Evolutionary conservation across 2,329 filamentous ascomycete species (phyloP).

Genomic region (Xylariomycetidae sp.): DNA sequence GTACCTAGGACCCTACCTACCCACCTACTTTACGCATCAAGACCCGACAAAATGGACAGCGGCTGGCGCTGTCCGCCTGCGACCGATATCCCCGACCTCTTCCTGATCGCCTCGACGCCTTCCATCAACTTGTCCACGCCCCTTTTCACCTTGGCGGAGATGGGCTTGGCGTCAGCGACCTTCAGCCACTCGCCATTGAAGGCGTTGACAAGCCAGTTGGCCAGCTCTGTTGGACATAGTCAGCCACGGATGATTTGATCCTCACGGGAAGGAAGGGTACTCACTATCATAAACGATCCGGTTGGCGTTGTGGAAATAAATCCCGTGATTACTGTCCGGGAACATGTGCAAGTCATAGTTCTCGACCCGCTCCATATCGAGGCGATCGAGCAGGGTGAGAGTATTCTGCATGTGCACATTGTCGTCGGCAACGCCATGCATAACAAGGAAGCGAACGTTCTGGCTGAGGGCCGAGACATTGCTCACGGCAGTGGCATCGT

Average conservation of each 20-base stretch:
- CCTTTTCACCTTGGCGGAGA: conserved; percentile 15
- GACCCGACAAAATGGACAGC: background rate
- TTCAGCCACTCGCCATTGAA: conserved; percentile 95
- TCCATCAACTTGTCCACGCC: conserved; percentile 15
- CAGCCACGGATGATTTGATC: conserved; percentile 24
- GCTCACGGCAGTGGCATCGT: conserved; percentile 65
- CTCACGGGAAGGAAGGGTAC: conserved; percentile 30
- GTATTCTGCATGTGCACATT: conserved; percentile 98
- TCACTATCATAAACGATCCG: conserved; percentile 87
- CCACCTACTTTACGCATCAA: background rate
- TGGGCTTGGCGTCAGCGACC: conserved; percentile 43
- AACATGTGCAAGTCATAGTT: conserved; percentile 98
- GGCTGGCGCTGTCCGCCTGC: background rate
- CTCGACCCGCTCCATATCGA: conserved; percentile 74
- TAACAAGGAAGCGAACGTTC: conserved; percentile 84
- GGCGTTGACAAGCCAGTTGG: conserved; percentile 90
- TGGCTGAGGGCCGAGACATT: conserved; percentile 67
- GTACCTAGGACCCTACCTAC: background rate
- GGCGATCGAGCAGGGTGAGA: conserved; percentile 74
- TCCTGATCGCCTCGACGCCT: conserved; percentile 13
- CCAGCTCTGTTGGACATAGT: conserved; percentile 58
- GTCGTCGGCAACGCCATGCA: conserved; percentile 95
- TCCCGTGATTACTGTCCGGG: conserved; percentile 91
- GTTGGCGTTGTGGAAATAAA: conserved; percentile 91
- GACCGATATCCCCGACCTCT: conserved; percentile 1